Evolutionary conservation across 352 stramenopile species (phyloP), one percentile per base, ranked within the genome.

Genomic region (Phytophthora fragariae): DNA sequence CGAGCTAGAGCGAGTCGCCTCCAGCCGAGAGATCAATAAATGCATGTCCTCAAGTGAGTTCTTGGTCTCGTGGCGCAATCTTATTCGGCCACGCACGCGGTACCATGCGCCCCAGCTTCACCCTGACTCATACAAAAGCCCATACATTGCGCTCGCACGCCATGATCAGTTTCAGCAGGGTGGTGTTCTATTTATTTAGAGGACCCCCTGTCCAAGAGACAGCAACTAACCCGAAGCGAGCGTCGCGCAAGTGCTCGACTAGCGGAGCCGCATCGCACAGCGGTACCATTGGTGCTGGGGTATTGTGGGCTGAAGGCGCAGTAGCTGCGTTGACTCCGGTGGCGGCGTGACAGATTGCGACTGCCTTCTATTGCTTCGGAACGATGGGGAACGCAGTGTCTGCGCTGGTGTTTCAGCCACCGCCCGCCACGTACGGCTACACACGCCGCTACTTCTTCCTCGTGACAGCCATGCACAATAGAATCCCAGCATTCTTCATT

Each of bases 401-500:
- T 56, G 75, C 86, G 53, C 80, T 98, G 46, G 89, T 98, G 44
- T 98, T 97, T 68, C 92, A 98, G 73, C 92, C 92, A n/a, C 92
- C 92, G 31, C 68, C 75, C 33, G 65, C 86, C 24, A 91, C 85
- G 15, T 97, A 97, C 63, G 79, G 81, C 39, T 90, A 86, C 70
- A 94, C 85, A 37, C 77, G 89, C 60, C 85, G 92, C 57, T 98
- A 99, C 73, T 98, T 99, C 62, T 98, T 97, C 86, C 87, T 99
- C 11, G 92, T 91, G 41, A 99, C 93, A 24, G 72, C 86, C 19
- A 87, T 90, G 68, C 87, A 95, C 68, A 89, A 92, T 70, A 82
- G 88, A 31, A 99, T 99, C 72, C 92, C 95, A 5, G 95, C 96
- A 12, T 99, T 99, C 73, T 99, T 96, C 79, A 97, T 99, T 68